Evolutionary conservation across 129 eudicot genomes (phyloP), one percentile per base, ranked within the genome.

Genomic region (Kitagawia praeruptora): DNA sequence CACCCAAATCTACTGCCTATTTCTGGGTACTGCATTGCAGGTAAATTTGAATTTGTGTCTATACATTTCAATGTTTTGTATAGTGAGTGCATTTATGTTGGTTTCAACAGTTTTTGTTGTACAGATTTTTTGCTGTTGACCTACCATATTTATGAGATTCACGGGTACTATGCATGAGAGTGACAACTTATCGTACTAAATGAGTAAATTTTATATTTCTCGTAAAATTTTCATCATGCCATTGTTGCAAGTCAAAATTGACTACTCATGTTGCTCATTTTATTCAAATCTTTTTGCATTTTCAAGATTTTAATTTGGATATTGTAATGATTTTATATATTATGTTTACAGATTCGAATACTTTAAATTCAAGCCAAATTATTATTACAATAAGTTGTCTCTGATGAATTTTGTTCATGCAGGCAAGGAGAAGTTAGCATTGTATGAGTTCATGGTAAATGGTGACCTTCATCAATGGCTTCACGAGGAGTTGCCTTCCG

Each of bases 401-500:
- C 7, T 14, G 69, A 2, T 38, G 8, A 38, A 51, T 19, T 49
- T 48, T n/a, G 49, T 2, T n/a, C 1, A 66, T 77, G 63, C 85
- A 95, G 99, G 99, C 21, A 89, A 90, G 19, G 98, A 92, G 84
- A 96, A 92, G 83, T 82, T 96, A 8, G 95, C 89, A 34, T 80
- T 96, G 58, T 92, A 84, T 34, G 98, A 96, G 76, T 96, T 86
- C 47, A 92, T 96, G 95, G 83, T 91, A 82, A 96, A 92, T 38
- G 99, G 99, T 76, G 98, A 96, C 80, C 91, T 96, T n/a, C 97
- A 92, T 84, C 87, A 89, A 11, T 96, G 98, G 99, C 84, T 96
- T 18, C 96, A 96, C 58, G 99, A 92, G 82, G 99, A 92, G 81
- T 92, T 96, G 31, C 98, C 98, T 25, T 82, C 97, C 0, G 99